Evolutionary conservation across 805 yeast species (phyloP).

Genomic region (Dipodascopsis uninucleata): DNA sequence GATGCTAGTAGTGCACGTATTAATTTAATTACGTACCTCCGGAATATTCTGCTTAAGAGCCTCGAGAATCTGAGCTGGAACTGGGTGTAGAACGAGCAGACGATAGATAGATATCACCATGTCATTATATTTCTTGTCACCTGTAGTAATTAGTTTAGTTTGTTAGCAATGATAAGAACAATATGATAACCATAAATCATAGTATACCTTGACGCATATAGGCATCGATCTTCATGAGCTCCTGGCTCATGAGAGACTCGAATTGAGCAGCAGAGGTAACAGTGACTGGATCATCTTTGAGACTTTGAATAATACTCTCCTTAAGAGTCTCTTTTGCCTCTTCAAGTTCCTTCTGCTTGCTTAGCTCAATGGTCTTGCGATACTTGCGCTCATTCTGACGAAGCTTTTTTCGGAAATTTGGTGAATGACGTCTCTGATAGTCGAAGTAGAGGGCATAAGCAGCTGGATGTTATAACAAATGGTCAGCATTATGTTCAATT

Average conservation of each 20-base stretch:
- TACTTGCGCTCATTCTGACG: conserved; percentile 61
- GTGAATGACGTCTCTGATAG: conserved; percentile 77
- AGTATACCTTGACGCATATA: conserved; percentile 16
- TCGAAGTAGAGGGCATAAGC: conserved; percentile 84
- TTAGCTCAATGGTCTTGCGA: conserved; percentile 41
- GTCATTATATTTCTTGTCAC: conserved; percentile 12
- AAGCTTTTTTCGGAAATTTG: conserved; percentile 76
- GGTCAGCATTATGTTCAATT: too few relatives aligned
- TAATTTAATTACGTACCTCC: conserved; percentile 6
- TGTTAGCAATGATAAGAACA: not conserved
- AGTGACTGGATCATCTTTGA: conserved; percentile 58
- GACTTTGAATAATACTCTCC: conserved; percentile 58
- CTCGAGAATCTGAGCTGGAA: conserved; percentile 24
- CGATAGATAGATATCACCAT: conserved; percentile 24
- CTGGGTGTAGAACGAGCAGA: conserved; percentile 20
- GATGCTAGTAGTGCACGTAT: too few relatives aligned
- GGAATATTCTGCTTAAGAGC: conserved; percentile 23
- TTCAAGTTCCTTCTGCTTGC: conserved; percentile 53
- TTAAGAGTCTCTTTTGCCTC: conserved; percentile 56
- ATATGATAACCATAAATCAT: not conserved
- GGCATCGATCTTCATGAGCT: conserved; percentile 20
- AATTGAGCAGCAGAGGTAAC: conserved; percentile 15
- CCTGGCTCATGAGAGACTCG: conserved; percentile 17
- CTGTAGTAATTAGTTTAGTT: conserved; percentile 2
- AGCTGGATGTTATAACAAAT: conserved; percentile 26